Evolutionary conservation across 2,329 filamentous ascomycete species (phyloP), one percentile per base, ranked within the genome.

Genomic region (Penicillium sp.): DNA sequence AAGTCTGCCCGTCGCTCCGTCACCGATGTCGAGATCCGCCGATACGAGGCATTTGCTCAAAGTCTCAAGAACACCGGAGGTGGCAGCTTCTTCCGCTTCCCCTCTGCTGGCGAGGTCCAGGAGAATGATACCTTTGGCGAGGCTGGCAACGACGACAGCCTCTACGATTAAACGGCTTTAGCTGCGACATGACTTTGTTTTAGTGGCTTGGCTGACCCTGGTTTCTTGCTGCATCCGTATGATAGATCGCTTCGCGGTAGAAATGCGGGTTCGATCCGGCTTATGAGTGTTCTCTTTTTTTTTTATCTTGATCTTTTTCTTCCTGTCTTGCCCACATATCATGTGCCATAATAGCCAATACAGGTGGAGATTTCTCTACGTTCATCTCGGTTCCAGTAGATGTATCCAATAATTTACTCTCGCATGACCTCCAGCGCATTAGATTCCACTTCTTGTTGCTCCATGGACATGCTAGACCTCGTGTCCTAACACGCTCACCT

Each of bases 51-150:
- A 4, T 99, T 99, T 70, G 90, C 93, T 39, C 93, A 97, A 81
- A 93, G 93, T 75, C 95, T 99, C 92, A 99, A 99, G 90, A 96
- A 96, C 75, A 87, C 91, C 56, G 92, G 92, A 48, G 92, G 92
- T 38, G 93, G 92, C 70, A 92, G 91, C 67, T 97, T 94, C 85
- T 99, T 99, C 90, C 92, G 95, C 78, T 99, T 99, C 87, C 93
- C 90, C 31, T 78, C 67, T 74, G 80, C 76, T 65, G 83, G 78
- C 73, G 84, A 79, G 77, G 83, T 79, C 75, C 77, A 74, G 61
- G 79, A 75, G 61, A 77, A 73, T 49, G 79, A 79, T 66, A 77
- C 85, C 47, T 92, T 94, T 67, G 92, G 92, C 62, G 89, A 92
- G 69, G 90, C 86, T 65, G 93, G 91, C 68, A 92, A 96, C 75